Base-by-base conservation (phyloP, 495 filamentous ascomycete species). In the Glarea lozoyensis region DNA sequence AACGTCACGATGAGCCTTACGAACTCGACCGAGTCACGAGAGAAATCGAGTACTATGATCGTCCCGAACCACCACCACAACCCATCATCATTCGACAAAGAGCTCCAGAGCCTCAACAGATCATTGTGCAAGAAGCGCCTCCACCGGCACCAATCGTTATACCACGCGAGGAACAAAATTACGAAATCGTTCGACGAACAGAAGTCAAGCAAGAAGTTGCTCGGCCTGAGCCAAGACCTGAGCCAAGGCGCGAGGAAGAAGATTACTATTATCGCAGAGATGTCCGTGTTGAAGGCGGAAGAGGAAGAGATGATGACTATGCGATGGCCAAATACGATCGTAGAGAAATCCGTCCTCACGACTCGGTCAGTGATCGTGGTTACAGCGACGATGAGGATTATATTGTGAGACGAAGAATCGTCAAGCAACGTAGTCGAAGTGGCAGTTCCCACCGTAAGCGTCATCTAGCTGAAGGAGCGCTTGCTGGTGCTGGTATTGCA, bases 381-480 rank as follows among this genome's bases (percentile, higher is more conserved):
- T 59, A 55, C 33, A 61, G 56, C 39, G 59, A 62, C 35, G 54
- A 50, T 22, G 50, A 42, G n/a, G 43, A 51, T 37, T 49, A 45
- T 29, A 19, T 47, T 32, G 47, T 44, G 15, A 48, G 41, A 38
- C 55, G 55, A 42, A 48, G 48, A 35, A 47, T 57, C 27, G 46
- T 59, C 23, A 47, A 31, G 42, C 59, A 25, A 52, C 52, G 55
- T 2, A 46, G 41, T 40, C 23, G 34, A 33, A 53, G 50, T 23
- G 19, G 9, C 5, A 53, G 47, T 21, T 42, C 75, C 47, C 79
- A 87, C 57, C 82, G 78, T 57, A 75, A 76, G 53, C 82, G 83
- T 23, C 86, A 93, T 59, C 59, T 94, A n/a, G 86, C 84, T 18
- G 87, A 90, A 64, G 88, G 88, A 25, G 86, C 86, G 18, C 63